These are phyloP conservation scores for Plasmodium relictum DNA, from an alignment of 169 alveolate genomes.

Conservation along the genomic window DNA sequence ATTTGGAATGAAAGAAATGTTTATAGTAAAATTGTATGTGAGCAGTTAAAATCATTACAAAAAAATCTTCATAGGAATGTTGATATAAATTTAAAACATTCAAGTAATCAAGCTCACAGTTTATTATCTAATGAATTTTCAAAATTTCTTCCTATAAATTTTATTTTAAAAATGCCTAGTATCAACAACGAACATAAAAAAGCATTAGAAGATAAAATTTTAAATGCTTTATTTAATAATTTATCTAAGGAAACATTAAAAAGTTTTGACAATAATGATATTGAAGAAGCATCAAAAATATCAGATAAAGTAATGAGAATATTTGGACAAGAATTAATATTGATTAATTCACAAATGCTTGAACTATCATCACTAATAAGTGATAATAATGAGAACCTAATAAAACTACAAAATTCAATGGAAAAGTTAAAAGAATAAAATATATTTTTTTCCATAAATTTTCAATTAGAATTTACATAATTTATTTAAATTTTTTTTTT, in stretches of 20 bases:
- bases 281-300: slow-evolving; percentile 61
- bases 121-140: slow-evolving; percentile 74
- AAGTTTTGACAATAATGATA: slow-evolving; percentile 13
- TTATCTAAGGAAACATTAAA: slow-evolving; percentile 47
- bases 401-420: slow-evolving; percentile 40
- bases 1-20: slow-evolving; percentile 77
- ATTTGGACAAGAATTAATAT: slow-evolving; percentile 75
- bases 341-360: slow-evolving; percentile 51
- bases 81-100: slow-evolving; percentile 24
- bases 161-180: slow-evolving; percentile 78
- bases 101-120: slow-evolving; percentile 53
- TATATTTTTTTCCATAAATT: not conserved
- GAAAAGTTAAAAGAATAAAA: slow-evolving; percentile 29
- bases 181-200: slow-evolving; percentile 61
- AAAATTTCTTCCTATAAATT: slow-evolving; percentile 53
- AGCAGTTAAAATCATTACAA: slow-evolving; percentile 62
- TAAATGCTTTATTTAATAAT: slow-evolving; percentile 40
- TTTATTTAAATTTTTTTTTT: slow-evolving; percentile 12
- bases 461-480: not conserved
- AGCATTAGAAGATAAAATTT: slow-evolving; percentile 55
- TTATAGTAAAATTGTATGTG: slow-evolving; percentile 68
- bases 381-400: slow-evolving; percentile 57
- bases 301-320: slow-evolving; percentile 76
- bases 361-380: slow-evolving; percentile 58
- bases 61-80: slow-evolving; percentile 61